Base-by-base conservation (phyloP, 306 rosid species). In the Senna siamea region DNA sequence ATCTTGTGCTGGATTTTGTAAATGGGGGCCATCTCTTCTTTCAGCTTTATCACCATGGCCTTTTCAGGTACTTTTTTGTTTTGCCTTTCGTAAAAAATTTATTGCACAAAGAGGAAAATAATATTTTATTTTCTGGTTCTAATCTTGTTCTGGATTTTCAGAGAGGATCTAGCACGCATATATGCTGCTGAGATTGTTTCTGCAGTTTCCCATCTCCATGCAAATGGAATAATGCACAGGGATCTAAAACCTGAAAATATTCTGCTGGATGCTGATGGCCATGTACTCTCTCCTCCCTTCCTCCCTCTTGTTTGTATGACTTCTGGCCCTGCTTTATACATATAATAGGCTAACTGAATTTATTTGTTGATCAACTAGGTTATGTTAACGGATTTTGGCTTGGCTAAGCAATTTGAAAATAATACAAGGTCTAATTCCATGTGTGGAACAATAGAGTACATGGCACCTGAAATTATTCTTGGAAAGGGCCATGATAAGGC, bases 1-100 rank as follows among this genome's bases (percentile, higher is more conserved):
- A 93, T 81, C 97, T 93, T 57, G 98, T 93, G 85, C 88, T 93
- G 81, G 97, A 93, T 87, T 93, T 93, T 7, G 96, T 91, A 38
- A 93, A 93, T 74, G 96, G 98, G 43, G 98, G 98, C 14, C 98
- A 93, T 84, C 97, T 93, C 32, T 93, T 93, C 88, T 93, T 93
- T 80, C 98, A 93, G 84, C 97, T 93, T 56, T 91, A 93, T 79
- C 90, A 86, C 81, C 97, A 93, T 11, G 98, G 98, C 53, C 96
- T 93, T 79, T 93, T 93, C 80, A 86, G 98, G 97, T 93, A 80
- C 9, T 54, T 28, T 74, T 65, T 34, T 28, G 52, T 73, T 76
- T 52, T 48, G 65, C 37, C 17, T 56, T 41, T 35, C 17, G 68
- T 75, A 37, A 9, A 40, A 32, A 34, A 68, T 34, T 72, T 63